Conservation (phyloP, 352 stramenopile species). For the Phytophthora chlamydospora region DNA sequence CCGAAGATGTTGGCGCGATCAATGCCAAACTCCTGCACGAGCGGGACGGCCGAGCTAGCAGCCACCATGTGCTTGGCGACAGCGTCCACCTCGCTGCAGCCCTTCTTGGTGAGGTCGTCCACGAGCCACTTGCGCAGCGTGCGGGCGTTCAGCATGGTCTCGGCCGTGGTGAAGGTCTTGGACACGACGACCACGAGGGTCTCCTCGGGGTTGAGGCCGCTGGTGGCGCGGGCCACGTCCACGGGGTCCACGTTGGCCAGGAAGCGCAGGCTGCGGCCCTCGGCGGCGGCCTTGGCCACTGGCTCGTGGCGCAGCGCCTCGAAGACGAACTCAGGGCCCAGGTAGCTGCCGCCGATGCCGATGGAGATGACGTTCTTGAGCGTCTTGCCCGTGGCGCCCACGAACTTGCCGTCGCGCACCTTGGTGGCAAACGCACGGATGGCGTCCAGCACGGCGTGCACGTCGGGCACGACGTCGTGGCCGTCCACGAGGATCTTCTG, state of each 20-base stretch:
- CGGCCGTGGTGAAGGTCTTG: conserved; percentile 99
- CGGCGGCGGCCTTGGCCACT: conserved; percentile 79
- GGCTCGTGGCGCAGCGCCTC: conserved; percentile 92
- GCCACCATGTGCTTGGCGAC: conserved; percentile 95
- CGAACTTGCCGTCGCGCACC: conserved; percentile 88
- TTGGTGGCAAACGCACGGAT: conserved; percentile 94
- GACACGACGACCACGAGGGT: conserved; percentile 97
- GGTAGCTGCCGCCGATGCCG: conserved; percentile 96
- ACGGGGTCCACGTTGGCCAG: conserved; percentile 98
- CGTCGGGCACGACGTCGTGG: conserved; percentile 95
- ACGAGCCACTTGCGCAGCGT: conserved; percentile 97
- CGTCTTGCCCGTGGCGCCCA: conserved; percentile 94
- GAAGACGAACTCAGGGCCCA: conserved; percentile 97
- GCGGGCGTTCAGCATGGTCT: conserved; percentile 99
- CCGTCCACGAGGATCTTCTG: conserved; percentile 93
- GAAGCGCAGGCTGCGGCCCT: conserved; percentile 94
- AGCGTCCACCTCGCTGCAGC: conserved; percentile 80
- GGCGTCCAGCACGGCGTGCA: conserved; percentile 95
- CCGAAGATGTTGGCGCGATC: conserved; percentile 96
- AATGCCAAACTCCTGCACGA: conserved; percentile 95
- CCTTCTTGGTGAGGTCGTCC: conserved; percentile 90
- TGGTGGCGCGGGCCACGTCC: conserved; percentile 92
- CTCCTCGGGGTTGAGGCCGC: conserved; percentile 94
- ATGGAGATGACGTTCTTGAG: conserved; percentile 97
- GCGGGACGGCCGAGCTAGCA: conserved; percentile 76